Percentiles rank a stretch among this genome's conserved stretches.
These are phyloP conservation scores for Globisporangium barbulae DNA, from an alignment of 352 stramenopile species.

Conservation along the genomic window DNA sequence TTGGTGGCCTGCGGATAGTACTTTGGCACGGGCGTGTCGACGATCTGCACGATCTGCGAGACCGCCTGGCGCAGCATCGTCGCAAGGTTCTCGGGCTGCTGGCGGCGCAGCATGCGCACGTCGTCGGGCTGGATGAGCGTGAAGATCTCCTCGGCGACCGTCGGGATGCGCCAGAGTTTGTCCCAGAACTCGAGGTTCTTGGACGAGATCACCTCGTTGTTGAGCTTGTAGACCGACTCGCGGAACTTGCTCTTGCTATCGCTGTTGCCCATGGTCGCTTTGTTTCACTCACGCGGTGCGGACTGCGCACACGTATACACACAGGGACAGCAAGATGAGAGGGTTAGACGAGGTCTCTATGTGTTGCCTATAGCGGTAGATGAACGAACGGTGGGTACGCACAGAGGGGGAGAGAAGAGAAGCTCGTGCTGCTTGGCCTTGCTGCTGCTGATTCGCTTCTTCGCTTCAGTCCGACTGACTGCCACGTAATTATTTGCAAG, in stretches of 20 bases:
- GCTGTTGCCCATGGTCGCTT: conserved; percentile 72
- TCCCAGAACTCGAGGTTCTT: conserved; percentile 91
- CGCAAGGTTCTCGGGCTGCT: conserved; percentile 77
- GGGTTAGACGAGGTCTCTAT: neutral
- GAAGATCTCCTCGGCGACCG: conserved; percentile 87
- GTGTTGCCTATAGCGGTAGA: neutral
- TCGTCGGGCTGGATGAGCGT: conserved; percentile 88
- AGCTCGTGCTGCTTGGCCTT: neutral
- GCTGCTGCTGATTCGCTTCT: neutral
- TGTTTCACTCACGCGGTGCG: neutral
- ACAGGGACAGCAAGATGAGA: neutral
- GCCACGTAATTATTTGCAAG: too few relatives aligned
- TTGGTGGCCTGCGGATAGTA: conserved; percentile 87
- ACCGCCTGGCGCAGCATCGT: conserved; percentile 83
- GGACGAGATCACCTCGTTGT: conserved; percentile 81
- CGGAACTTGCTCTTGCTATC: conserved; percentile 91
- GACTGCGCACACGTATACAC: neutral
- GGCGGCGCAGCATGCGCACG: conserved; percentile 83
- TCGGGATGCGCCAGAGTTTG: conserved; percentile 87
- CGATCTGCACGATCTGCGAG: conserved; percentile 81
- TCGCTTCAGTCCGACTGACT: neutral
- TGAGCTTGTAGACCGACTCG: conserved; percentile 90
- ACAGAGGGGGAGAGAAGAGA: conserved; percentile 4
- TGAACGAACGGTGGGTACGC: neutral
- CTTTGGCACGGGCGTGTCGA: conserved; percentile 85